Conservation (phyloP, 2,329 filamentous ascomycete genomes). For the Botrytis pseudocinerea region DNA sequence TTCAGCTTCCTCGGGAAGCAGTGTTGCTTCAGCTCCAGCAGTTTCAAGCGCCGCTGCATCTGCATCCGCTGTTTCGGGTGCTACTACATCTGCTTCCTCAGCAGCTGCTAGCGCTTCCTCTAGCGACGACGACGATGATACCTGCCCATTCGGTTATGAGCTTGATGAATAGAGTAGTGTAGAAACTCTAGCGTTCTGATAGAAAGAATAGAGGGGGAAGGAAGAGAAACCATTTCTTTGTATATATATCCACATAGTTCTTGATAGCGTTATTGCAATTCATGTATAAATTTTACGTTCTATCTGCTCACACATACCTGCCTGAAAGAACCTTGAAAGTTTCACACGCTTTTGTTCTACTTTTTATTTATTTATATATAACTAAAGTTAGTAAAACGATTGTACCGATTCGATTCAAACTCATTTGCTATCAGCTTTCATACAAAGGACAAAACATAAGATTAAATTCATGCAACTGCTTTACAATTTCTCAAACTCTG, state of each 20-base stretch:
- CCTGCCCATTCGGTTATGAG: conserved; percentile 17
- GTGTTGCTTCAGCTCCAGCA: not conserved
- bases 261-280: conserved; percentile 8
- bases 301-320: too few relatives aligned
- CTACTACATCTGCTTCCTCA: conserved; percentile 1
- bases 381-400: not conserved
- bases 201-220: not conserved
- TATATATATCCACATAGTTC: conserved; percentile 1
- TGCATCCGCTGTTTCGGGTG: not conserved
- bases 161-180: conserved; percentile 8
- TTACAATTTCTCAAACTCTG: conserved; percentile 12
- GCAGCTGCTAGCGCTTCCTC: not conserved
- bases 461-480: not conserved
- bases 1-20: not conserved
- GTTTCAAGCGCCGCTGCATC: not conserved
- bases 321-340: not conserved
- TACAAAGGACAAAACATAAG: not conserved
- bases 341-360: not conserved
- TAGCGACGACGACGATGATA: not conserved
- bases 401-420: not conserved
- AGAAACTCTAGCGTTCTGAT: not conserved
- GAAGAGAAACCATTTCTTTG: not conserved
- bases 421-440: not conserved
- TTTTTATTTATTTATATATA: too few relatives aligned
- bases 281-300: conserved; percentile 3